Evolutionary conservation across 2,329 filamentous ascomycete species (phyloP).

Genomic region (Boeremia exigua): DNA sequence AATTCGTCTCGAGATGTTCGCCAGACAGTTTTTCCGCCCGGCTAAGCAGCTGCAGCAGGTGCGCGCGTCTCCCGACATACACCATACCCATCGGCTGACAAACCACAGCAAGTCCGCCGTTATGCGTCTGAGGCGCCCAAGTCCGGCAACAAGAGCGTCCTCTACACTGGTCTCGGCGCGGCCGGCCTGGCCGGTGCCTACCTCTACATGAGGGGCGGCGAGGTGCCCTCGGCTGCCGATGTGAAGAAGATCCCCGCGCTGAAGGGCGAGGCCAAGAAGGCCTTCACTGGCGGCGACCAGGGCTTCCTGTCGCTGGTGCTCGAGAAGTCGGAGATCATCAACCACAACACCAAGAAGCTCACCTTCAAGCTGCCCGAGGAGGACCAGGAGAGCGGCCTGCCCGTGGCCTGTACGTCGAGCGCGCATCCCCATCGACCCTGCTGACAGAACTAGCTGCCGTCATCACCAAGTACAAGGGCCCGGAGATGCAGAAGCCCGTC

Average conservation of each 20-base stretch:
- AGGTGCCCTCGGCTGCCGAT: conserved; percentile 35
- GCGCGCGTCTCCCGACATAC: conserved; percentile 22
- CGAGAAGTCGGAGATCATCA: conserved; percentile 77
- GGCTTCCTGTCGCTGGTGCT: conserved; percentile 85
- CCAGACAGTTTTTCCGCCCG: conserved; percentile 52
- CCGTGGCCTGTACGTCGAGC: conserved; percentile 69
- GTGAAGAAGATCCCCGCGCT: conserved; percentile 50
- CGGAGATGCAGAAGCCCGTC: conserved; percentile 81
- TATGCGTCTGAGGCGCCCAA: conserved; percentile 73
- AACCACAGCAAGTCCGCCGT: conserved; percentile 64
- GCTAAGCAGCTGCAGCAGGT: conserved; percentile 51
- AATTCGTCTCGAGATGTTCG: conserved; percentile 51
- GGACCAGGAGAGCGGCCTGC: conserved; percentile 82
- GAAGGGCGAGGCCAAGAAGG: conserved; percentile 53
- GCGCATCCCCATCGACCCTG: background rate
- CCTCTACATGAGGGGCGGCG: conserved; percentile 53
- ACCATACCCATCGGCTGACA: conserved; percentile 32
- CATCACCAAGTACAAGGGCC: conserved; percentile 88
- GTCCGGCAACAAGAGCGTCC: conserved; percentile 52
- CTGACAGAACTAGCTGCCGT: conserved; percentile 61
- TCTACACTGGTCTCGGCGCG: conserved; percentile 67
- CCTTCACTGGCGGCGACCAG: conserved; percentile 85
- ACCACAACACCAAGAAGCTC: conserved; percentile 94
- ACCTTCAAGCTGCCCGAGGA: conserved; percentile 85
- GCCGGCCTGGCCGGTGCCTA: conserved; percentile 64